A percentile compares a stretch with the other conserved stretches of the same genome.
Evolutionary conservation across 306 rosid species (phyloP).

Genomic region (Spatholobus suberectus): DNA sequence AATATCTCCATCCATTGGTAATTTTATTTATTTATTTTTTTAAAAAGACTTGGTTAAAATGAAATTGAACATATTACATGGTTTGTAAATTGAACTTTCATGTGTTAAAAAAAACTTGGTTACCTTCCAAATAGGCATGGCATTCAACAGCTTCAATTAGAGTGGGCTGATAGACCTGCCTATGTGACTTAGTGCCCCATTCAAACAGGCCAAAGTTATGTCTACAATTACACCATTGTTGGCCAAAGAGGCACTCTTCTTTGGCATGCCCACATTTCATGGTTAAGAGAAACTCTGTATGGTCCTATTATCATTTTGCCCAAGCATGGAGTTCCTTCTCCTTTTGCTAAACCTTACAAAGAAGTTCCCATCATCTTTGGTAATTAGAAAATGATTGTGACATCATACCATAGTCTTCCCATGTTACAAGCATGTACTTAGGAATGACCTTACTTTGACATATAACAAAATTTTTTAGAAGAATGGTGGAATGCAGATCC

Average conservation of each 20-base stretch:
- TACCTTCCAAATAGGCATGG: conserved; percentile 62
- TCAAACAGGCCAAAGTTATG: conserved; percentile 67
- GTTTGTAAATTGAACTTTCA: background rate
- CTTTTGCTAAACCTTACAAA: conserved; percentile 50
- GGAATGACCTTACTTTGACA: background rate
- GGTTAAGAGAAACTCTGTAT: conserved; percentile 68
- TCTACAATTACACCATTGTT: conserved; percentile 62
- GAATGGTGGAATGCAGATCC: conserved; percentile 77
- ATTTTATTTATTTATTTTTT: background rate
- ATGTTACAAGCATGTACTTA: background rate
- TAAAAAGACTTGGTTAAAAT: background rate
- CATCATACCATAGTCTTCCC: background rate
- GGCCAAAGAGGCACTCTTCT: conserved; percentile 77
- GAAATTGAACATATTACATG: background rate
- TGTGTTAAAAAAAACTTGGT: background rate
- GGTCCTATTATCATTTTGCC: conserved; percentile 70
- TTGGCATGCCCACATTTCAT: conserved; percentile 76
- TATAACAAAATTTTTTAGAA: conserved; percentile 42
- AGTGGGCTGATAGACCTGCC: conserved; percentile 82
- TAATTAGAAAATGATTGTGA: background rate
- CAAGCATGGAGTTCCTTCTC: conserved; percentile 55
- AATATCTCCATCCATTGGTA: conserved; percentile 76
- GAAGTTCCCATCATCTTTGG: conserved; percentile 56
- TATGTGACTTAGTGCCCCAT: conserved; percentile 76
- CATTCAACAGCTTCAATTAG: conserved; percentile 59